phyloP scores from a whole-genome alignment of 2,329 filamentous ascomycete species.

The Trichoderma endophyticum region DNA sequence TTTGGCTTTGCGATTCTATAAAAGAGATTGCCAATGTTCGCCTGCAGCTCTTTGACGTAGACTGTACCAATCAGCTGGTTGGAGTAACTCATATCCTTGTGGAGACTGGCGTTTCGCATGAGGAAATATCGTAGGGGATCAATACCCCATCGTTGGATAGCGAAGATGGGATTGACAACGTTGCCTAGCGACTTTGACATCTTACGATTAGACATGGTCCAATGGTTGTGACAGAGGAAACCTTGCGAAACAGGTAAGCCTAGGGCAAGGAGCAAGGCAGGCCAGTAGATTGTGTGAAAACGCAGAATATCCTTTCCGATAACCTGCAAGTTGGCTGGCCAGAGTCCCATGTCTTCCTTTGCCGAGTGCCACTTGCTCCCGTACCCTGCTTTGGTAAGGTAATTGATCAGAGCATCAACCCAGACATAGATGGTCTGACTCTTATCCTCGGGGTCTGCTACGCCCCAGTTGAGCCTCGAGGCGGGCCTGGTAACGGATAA shows the following conservation, averaged over 20 bases:
- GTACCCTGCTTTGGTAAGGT: conserved; percentile 83
- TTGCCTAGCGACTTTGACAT: conserved; percentile 97
- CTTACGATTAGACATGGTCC: conserved; percentile 87
- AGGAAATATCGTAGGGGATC: conserved; percentile 91
- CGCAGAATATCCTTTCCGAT: conserved; percentile 95
- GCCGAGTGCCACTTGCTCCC: conserved; percentile 59
- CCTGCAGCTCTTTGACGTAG: conserved; percentile 77
- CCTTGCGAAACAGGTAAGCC: conserved; percentile 73
- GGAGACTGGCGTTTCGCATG: conserved; percentile 72
- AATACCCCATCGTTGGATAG: conserved; percentile 81
- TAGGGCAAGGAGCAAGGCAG: conserved; percentile 87
- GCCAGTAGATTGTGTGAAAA: conserved; percentile 98
- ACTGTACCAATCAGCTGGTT: conserved; percentile 71
- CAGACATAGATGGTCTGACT: conserved; percentile 96
- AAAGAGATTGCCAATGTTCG: conserved; percentile 76
- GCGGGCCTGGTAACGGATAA: conserved; percentile 83
- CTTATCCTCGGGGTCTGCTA: conserved; percentile 79
- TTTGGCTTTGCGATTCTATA: conserved; percentile 66
- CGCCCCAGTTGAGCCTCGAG: conserved; percentile 79
- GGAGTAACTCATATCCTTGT: conserved; percentile 77
- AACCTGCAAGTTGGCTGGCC: conserved; percentile 90
- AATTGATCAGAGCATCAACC: conserved; percentile 95
- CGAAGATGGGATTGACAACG: conserved; percentile 91
- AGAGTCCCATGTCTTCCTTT: conserved; percentile 60
- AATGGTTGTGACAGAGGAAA: conserved; percentile 87